phyloP scores from a whole-genome alignment of 164 flowering plant genomes.

The Chimonanthus praecox region DNA sequence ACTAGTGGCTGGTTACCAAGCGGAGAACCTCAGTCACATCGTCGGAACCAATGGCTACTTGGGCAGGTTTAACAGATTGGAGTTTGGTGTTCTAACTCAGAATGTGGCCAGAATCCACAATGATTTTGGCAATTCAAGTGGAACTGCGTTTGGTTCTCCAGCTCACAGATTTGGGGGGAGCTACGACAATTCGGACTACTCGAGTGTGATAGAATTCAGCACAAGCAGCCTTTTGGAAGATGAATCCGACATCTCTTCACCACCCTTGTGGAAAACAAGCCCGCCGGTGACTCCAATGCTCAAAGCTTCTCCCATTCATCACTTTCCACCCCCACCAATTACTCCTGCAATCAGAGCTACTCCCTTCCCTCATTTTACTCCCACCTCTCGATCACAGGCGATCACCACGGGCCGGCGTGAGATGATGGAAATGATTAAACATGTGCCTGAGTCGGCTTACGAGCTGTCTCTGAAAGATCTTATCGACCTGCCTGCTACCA shows the following conservation, averaged over 20 bases:
- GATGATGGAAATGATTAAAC: constrained; percentile 65
- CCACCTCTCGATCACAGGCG: constrained; percentile 27
- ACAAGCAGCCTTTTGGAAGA: constrained; percentile 15
- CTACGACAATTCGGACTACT: not conserved
- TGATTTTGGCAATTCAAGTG: not conserved
- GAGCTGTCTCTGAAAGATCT: constrained; percentile 75
- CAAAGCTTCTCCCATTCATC: constrained; percentile 21
- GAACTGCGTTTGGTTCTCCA: not conserved
- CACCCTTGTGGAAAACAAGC: constrained; percentile 43
- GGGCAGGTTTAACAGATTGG: not conserved
- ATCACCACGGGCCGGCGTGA: constrained; percentile 54
- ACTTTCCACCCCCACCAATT: constrained; percentile 4
- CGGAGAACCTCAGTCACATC: not conserved
- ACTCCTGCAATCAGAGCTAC: constrained; percentile 16
- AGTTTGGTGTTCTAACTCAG: not conserved
- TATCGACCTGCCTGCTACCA: constrained; percentile 26
- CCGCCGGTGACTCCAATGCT: constrained; percentile 12
- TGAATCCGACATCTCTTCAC: constrained; percentile 30
- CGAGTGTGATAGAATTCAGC: constrained; percentile 17
- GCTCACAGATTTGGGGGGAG: not conserved
- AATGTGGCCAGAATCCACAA: not conserved
- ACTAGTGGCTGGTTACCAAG: not conserved
- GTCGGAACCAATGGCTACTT: not conserved
- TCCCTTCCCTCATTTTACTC: constrained; percentile 26
- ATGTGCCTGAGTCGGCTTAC: constrained; percentile 63